Percentiles rank a stretch among this genome's conserved stretches.
Evolutionary conservation across 768 basidiomycete genomes (phyloP).

Genomic region (Cystofilobasidium capitatum): DNA sequence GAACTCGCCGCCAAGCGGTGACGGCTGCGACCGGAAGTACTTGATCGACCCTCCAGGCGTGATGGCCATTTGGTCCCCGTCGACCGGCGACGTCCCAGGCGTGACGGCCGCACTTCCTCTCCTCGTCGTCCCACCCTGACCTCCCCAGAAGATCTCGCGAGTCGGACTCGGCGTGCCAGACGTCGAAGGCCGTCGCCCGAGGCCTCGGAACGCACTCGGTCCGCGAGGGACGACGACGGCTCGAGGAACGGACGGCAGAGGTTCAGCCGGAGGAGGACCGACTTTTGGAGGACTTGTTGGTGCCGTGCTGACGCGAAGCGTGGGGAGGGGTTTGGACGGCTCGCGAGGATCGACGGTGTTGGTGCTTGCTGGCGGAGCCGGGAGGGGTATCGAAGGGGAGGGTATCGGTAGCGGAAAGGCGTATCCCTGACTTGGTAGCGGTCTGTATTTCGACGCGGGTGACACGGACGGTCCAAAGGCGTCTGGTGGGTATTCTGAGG

Average conservation of each 20-base stretch:
- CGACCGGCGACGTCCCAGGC: neutral
- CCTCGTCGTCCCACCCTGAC: neutral
- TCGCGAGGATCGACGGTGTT: neutral
- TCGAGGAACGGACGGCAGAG: neutral
- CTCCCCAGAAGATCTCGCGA: constrained; percentile 3
- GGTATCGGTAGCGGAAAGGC: neutral
- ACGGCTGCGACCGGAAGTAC: neutral
- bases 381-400: neutral
- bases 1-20: neutral
- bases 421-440: neutral
- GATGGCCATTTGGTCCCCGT: neutral
- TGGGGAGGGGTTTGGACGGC: neutral
- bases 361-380: neutral
- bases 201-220: neutral
- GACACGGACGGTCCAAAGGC: neutral
- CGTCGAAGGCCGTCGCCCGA: neutral
- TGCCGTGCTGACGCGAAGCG: neutral
- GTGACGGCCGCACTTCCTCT: neutral
- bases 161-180: constrained; percentile 1
- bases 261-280: neutral
- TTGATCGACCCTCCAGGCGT: neutral
- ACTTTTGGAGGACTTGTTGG: neutral
- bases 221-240: neutral
- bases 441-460: neutral
- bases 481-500: neutral